Evolutionary conservation across 2,329 filamentous ascomycete genomes (phyloP).

Genomic region (Cordyceps cicadae): DNA sequence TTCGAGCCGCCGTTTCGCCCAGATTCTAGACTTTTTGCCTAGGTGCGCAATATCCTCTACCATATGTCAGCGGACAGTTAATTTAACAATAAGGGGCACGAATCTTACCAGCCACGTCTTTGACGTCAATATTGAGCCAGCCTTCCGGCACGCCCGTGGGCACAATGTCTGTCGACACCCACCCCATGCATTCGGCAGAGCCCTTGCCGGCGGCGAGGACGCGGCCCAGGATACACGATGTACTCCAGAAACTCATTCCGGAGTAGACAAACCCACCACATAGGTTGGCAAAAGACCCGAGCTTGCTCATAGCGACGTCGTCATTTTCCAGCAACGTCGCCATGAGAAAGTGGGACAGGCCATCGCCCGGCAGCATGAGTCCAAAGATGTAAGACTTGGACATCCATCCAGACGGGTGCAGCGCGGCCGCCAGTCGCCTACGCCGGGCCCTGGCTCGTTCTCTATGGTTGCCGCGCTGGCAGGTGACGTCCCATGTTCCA

Average conservation of each 20-base stretch:
- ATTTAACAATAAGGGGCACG: neutral
- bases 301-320: conserved; percentile 44
- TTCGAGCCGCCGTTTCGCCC: conserved; percentile 52
- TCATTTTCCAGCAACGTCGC: conserved; percentile 58
- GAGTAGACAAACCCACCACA: conserved; percentile 57
- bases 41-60: conserved; percentile 41
- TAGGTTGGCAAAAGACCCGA: conserved; percentile 54
- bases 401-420: conserved; percentile 56
- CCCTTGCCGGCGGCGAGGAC: conserved; percentile 56
- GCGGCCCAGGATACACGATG: conserved; percentile 54
- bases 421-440: conserved; percentile 46
- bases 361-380: conserved; percentile 56
- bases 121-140: conserved; percentile 51
- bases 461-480: conserved; percentile 22
- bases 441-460: conserved; percentile 33
- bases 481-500: conserved; percentile 30
- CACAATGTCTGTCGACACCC: conserved; percentile 54
- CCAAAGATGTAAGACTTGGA: conserved; percentile 61
- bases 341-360: conserved; percentile 56
- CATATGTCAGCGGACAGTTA: neutral
- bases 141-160: conserved; percentile 45
- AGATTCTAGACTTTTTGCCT: conserved; percentile 50
- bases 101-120: conserved; percentile 41
- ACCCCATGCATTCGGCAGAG: conserved; percentile 58
- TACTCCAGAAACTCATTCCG: conserved; percentile 62